Percentiles rank a stretch among this genome's conserved stretches.
phyloP scores from a whole-genome alignment of 2,329 filamentous ascomycete genomes.

The Diaporthe velutina region DNA sequence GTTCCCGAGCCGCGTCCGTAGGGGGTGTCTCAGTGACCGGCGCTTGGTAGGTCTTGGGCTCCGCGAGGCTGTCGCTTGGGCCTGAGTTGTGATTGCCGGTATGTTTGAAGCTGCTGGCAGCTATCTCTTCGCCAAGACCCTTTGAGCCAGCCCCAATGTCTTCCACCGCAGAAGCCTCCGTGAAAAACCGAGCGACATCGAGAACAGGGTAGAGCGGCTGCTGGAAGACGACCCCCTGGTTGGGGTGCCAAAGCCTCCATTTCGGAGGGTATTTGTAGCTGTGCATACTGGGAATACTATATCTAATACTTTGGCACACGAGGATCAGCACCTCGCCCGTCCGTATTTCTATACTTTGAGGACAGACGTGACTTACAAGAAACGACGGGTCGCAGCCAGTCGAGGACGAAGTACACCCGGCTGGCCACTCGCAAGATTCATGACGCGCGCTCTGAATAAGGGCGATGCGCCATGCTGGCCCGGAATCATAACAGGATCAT shows the following conservation, averaged over 20 bases:
- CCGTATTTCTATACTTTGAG: neutral
- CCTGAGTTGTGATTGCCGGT: neutral
- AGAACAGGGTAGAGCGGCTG: slow-evolving; percentile 44
- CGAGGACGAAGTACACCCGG: slow-evolving; percentile 24
- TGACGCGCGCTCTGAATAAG: slow-evolving; percentile 29
- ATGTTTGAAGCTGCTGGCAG: neutral
- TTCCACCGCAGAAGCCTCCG: slow-evolving; percentile 34
- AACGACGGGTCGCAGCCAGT: slow-evolving; percentile 30
- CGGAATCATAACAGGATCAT: slow-evolving; percentile 36
- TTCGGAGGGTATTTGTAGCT: slow-evolving; percentile 31
- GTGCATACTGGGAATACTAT: slow-evolving; percentile 39
- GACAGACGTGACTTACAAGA: slow-evolving; percentile 35
- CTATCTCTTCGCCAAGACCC: slow-evolving; percentile 1
- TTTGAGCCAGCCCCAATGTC: neutral
- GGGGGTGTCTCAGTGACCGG: neutral
- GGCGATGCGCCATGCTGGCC: slow-evolving; percentile 39
- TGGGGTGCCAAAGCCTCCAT: slow-evolving; percentile 52
- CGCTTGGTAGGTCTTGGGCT: neutral
- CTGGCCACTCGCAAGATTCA: slow-evolving; percentile 34
- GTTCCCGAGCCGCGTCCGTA: neutral
- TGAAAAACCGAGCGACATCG: slow-evolving; percentile 37
- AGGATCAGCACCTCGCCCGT: neutral
- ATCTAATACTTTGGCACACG: neutral
- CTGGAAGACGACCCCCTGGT: slow-evolving; percentile 54
- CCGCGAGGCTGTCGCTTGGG: neutral